Conservation (phyloP, 805 yeast species). For the Kuraishia hungarica region DNA sequence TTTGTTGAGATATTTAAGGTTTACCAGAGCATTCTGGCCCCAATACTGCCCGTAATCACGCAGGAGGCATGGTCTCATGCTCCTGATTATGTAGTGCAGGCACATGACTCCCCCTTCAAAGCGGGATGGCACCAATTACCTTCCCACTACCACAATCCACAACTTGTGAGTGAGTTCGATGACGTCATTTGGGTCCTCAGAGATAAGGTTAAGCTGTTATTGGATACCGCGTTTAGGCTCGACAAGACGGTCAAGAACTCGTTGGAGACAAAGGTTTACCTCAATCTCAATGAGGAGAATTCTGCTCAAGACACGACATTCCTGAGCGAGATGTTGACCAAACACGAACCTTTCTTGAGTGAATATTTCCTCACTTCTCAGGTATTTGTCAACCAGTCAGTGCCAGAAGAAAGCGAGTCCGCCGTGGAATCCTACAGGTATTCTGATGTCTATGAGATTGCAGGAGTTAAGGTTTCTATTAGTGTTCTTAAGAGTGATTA, state of each 20-base stretch:
- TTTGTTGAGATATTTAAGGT: slow-evolving; percentile 48
- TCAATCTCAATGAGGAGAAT: slow-evolving; percentile 20
- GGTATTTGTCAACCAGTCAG: slow-evolving; percentile 28
- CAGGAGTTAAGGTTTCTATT: slow-evolving; percentile 21
- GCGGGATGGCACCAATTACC: slow-evolving; percentile 33
- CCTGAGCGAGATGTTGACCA: slow-evolving; percentile 10
- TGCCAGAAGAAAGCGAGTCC: not conserved
- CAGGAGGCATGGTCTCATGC: slow-evolving; percentile 81
- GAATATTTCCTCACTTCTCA: slow-evolving; percentile 61
- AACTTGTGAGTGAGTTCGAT: slow-evolving; percentile 34
- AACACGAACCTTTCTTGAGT: slow-evolving; percentile 33
- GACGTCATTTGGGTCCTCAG: slow-evolving; percentile 35
- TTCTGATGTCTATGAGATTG: slow-evolving; percentile 18
- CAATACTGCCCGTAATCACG: slow-evolving; percentile 73
- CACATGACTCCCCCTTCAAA: slow-evolving; percentile 36
- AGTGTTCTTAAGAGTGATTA: slow-evolving; percentile 27
- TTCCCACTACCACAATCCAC: slow-evolving; percentile 22
- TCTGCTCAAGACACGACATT: not conserved
- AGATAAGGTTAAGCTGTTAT: slow-evolving; percentile 35
- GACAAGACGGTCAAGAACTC: slow-evolving; percentile 47
- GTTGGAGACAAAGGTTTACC: slow-evolving; percentile 44
- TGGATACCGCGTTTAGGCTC: slow-evolving; percentile 48
- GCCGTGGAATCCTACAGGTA: slow-evolving; percentile 16
- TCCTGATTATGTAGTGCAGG: slow-evolving; percentile 23
- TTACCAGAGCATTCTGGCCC: slow-evolving; percentile 64